Conservation (phyloP, 257 asterid genomes). For the Jasminum sambac region DNA sequence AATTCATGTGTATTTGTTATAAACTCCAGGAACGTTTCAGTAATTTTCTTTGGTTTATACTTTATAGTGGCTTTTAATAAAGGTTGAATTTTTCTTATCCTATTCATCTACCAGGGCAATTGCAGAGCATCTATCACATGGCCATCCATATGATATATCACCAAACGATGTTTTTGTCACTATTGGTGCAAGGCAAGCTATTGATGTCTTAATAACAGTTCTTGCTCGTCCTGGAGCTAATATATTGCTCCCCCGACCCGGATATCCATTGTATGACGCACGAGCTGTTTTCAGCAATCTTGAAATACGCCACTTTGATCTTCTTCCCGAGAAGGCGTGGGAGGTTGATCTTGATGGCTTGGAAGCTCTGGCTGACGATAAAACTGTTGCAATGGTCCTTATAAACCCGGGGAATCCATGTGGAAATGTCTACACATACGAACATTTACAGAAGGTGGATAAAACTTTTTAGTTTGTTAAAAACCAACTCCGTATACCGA, state of each 20-base stretch:
- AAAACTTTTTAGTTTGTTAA: not conserved
- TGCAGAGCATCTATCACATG: conserved; percentile 54
- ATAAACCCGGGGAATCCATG: conserved; percentile 82
- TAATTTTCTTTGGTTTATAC: too few species aligned
- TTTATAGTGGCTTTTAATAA: too few species aligned
- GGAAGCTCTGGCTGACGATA: conserved; percentile 56
- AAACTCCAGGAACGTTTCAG: too few species aligned
- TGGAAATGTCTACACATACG: conserved; percentile 58
- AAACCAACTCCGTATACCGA: too few species aligned
- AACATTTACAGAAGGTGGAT: conserved; percentile 62
- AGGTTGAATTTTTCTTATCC: too few species aligned
- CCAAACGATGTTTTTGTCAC: conserved; percentile 10
- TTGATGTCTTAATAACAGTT: conserved; percentile 50
- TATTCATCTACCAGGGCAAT: conserved; percentile 45
- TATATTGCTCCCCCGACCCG: conserved; percentile 15
- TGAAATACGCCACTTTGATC: conserved; percentile 20
- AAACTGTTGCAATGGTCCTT: conserved; percentile 65
- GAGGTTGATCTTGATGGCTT: conserved; percentile 14
- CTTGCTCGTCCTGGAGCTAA: conserved; percentile 60
- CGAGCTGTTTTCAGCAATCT: conserved; percentile 9
- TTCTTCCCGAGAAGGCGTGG: conserved; percentile 19
- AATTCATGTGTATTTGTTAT: too few species aligned
- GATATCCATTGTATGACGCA: conserved; percentile 18
- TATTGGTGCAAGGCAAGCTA: conserved; percentile 46
- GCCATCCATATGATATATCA: conserved; percentile 40